Conservation (phyloP, 1,284 basidiomycete genomes). For the Ganoderma meredithae region DNA sequence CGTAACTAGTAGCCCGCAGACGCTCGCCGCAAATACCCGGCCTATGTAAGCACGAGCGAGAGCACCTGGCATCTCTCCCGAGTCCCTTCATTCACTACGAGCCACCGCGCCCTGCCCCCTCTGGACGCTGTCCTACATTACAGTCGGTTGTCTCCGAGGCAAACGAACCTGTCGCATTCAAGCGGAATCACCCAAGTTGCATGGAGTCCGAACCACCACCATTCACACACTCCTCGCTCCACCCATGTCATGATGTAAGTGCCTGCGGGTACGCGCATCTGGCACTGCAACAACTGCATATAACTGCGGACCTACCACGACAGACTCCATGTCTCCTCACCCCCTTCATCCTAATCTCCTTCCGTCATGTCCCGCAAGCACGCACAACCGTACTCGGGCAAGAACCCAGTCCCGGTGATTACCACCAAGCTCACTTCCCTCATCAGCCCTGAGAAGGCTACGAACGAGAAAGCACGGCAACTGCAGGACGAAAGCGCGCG, state of each 20-base stretch:
- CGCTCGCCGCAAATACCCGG: too few relatives aligned
- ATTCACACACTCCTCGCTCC: neutral
- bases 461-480: conserved; percentile 42
- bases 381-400: conserved; percentile 44
- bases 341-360: neutral
- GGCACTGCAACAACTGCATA: neutral
- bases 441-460: conserved; percentile 40
- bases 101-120: neutral
- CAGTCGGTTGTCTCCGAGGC: too few relatives aligned
- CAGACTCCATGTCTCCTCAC: neutral
- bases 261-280: neutral
- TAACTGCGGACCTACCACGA: neutral
- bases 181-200: neutral
- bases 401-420: conserved; percentile 44
- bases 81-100: too few relatives aligned
- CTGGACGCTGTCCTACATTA: neutral
- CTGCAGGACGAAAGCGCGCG: conserved; percentile 38
- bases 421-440: conserved; percentile 42
- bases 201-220: neutral
- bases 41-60: too few relatives aligned
- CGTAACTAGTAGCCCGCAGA: too few relatives aligned
- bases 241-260: neutral
- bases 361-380: conserved; percentile 39
- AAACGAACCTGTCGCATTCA: neutral
- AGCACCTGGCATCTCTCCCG: too few relatives aligned